Base-by-base conservation (phyloP, 768 basidiomycete genomes). In the Rhizopogon vinicolor region DNA sequence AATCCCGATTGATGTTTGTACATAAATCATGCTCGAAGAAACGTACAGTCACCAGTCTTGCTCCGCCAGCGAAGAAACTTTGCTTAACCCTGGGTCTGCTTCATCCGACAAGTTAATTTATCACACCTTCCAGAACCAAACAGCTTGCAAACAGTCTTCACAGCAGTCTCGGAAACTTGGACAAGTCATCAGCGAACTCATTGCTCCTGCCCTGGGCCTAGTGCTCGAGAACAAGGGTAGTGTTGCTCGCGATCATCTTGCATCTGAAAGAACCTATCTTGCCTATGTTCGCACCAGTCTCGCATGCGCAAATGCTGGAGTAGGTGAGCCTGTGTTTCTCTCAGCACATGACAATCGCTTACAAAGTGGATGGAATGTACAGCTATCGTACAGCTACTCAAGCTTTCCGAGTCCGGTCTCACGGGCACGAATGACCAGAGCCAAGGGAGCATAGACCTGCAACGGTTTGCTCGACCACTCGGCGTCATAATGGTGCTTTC, bases 281-380 rank as follows among this genome's bases (percentile, higher is more conserved):
- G 83, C 84, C 13, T 86, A 85, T 59, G 72, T 83, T 48, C 75
- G 84, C n/a, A 86, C 84, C 3, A 84, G 83, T 61, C 71, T 86
- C 46, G 78, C 81, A 2, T 73, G 84, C 41, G 79, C 82, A 3
- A 77, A 81, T 3, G 72, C 81, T 5, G 84, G 84, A 33, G 82
- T 86, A 37, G 84, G 83, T 83, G 53, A 60, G 80, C 31, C 9
- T 2, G n/a, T 37, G 9, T 18, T 3, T n/a, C 28, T 49, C 48
- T 37, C 14, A 25, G 19, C 19, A 35, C 13, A 53, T 28, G 3
- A 42, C 13, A 16, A 43, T 10, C 56, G 10, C 19, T 44, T 31
- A 44, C 46, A 12, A 35, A 33, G 12, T 37, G 35, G 18, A 18
- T 39, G 14, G n/a, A 25, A 13, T 57, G 3, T 19, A 58, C 53